These are phyloP conservation scores for Cytospora chrysosperma DNA, from an alignment of 2,329 filamentous ascomycete species.

Conservation along the genomic window DNA sequence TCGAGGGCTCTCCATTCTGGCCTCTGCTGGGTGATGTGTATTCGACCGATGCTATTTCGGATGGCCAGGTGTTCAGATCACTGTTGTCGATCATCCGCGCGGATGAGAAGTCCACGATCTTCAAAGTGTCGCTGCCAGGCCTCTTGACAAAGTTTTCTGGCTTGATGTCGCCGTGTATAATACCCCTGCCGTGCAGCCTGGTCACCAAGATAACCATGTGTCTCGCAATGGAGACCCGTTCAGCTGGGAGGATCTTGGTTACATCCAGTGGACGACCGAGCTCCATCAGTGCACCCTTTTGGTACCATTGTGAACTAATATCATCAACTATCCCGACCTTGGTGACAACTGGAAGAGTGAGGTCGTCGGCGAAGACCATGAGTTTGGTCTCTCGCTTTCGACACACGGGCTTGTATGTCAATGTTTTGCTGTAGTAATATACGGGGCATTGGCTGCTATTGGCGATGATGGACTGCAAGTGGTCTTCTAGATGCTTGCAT, in stretches of 20 bases:
- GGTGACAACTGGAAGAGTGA: constrained; percentile 5
- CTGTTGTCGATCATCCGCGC: constrained; percentile 12
- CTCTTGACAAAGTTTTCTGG: constrained; percentile 10
- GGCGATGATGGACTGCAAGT: not conserved
- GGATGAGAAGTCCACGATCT: constrained; percentile 6
- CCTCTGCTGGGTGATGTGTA: constrained; percentile 3
- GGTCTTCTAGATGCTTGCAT: constrained; percentile 15
- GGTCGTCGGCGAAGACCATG: constrained; percentile 4
- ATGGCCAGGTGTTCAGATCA: constrained; percentile 12
- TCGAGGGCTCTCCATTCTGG: not conserved
- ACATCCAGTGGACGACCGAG: constrained; percentile 8
- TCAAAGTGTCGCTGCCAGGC: not conserved
- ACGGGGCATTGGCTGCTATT: constrained; percentile 1
- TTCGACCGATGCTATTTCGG: not conserved
- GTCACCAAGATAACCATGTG: constrained; percentile 12
- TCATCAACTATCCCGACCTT: constrained; percentile 18
- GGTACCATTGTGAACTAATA: constrained; percentile 17
- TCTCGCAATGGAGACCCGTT: constrained; percentile 9
- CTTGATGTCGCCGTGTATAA: constrained; percentile 12
- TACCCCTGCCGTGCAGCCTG: constrained; percentile 5
- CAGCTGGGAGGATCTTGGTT: constrained; percentile 7
- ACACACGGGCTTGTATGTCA: constrained; percentile 16
- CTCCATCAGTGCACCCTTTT: constrained; percentile 12
- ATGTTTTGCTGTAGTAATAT: constrained; percentile 10
- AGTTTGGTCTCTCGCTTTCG: constrained; percentile 15